Evolutionary conservation across 345 rosid genomes (phyloP), one percentile per base, ranked within the genome.

Genomic region (Acer saccharum): DNA sequence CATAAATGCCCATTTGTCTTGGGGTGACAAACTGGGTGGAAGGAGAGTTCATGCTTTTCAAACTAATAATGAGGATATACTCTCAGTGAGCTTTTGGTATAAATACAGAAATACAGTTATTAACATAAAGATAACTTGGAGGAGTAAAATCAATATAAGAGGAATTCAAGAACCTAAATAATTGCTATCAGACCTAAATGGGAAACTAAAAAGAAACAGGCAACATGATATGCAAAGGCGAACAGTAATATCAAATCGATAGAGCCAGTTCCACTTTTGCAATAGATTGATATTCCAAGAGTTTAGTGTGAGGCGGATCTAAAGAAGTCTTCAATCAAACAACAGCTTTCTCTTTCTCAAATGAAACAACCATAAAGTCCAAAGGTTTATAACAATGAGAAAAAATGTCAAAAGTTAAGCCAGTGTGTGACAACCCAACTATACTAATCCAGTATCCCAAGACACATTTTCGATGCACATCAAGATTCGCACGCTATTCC

Each of bases 1-100:
- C 95, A 81, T 96, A 92, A 25, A 92, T 84, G n/a, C 82, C 89
- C 86, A 92, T 83, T 84, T 94, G 84, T 83, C 88, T 88, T 50
- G 90, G 76, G 29, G 91, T 78, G 70, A 94, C 90, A 81, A 94
- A 92, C 83, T 92, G 97, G 46, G 95, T 72, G 9, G 97, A 85
- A 4, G 96, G 65, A 68, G 97, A 86, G 86, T 92, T 88, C 99
- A 96, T 94, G 79, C 77, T 88, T 83, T 74, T 77, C 83, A 71
- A 73, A 78, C 84, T 87, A 64, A 43, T 21, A 72, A 82, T 48
- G 20, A 67, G 69, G 65, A 23, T 64, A 83, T 35, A 35, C 39
- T 74, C 75, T 86, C 71, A 74, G 68, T 25, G 39, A 76, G 75
- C 77, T 81, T 74, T 61, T 29, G 39, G 80, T 70, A 68, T 54